Conservation (phyloP, 257 asterid genomes). For the Solanum chilense region DNA sequence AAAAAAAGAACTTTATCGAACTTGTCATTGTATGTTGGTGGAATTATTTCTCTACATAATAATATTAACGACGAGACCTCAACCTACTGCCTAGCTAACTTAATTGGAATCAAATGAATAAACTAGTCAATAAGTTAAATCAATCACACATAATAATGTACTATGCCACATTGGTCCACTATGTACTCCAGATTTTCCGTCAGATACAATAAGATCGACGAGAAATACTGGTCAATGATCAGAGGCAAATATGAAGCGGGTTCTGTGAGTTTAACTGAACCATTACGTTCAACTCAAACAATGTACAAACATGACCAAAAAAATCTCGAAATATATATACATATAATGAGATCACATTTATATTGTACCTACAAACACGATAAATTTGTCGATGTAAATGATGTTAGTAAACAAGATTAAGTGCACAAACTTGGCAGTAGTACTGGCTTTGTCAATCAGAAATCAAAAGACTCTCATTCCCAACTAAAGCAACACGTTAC, state of each 20-base stretch:
- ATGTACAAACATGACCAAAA: background rate
- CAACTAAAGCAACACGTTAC: background rate
- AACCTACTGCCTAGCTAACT: background rate
- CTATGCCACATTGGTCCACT: background rate
- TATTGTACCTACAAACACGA: background rate
- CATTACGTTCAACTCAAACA: background rate
- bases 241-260: background rate
- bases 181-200: background rate
- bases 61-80: background rate
- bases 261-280: background rate
- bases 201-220: background rate
- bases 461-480: background rate
- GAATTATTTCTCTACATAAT: background rate
- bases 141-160: background rate
- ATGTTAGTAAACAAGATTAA: background rate
- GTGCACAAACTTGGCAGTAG: background rate
- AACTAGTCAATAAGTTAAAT: background rate
- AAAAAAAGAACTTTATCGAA: background rate
- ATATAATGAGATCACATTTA: background rate
- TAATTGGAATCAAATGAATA: background rate
- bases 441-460: background rate
- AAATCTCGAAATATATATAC: background rate
- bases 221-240: background rate
- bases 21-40: background rate
- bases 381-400: background rate